Conservation (phyloP, 2,329 filamentous ascomycete genomes). For the Atkinsonella texensis region DNA sequence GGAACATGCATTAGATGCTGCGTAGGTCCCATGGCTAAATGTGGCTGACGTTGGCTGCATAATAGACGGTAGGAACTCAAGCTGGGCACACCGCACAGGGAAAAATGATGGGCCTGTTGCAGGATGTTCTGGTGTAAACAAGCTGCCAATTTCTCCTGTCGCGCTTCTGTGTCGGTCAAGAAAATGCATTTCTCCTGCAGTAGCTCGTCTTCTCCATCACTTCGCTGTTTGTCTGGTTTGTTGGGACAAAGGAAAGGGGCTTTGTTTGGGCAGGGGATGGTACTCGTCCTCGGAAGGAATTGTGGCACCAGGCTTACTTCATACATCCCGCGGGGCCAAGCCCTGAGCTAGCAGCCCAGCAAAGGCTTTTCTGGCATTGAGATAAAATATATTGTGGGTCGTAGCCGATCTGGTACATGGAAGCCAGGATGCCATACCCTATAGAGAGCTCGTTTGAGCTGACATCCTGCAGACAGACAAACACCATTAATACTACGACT, state of each 20-base stretch:
- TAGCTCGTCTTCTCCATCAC: too few species aligned
- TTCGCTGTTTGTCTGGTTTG: not conserved
- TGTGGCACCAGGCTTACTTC: not conserved
- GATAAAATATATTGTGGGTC: not conserved
- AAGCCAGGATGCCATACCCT: not conserved
- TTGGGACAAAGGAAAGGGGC: not conserved
- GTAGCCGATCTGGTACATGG: not conserved
- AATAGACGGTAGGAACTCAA: not conserved
- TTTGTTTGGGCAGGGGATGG: not conserved
- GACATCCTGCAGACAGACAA: too few species aligned
- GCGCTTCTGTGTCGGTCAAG: not conserved
- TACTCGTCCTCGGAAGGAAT: not conserved
- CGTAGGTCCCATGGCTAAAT: not conserved
- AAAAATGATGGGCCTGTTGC: conserved; percentile 4
- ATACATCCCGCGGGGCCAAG: too few species aligned
- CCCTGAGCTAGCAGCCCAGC: not conserved
- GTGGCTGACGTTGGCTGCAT: not conserved
- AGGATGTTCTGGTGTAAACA: conserved; percentile 1
- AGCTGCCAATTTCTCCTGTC: not conserved
- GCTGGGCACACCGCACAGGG: conserved; percentile 1
- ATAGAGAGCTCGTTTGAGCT: not conserved
- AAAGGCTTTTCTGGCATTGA: not conserved
- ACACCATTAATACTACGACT: too few species aligned
- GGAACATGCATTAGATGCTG: not conserved
- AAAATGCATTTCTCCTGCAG: too few species aligned